phyloP scores from a whole-genome alignment of 805 yeast genomes.

The Saccharomycopsis olivae region DNA sequence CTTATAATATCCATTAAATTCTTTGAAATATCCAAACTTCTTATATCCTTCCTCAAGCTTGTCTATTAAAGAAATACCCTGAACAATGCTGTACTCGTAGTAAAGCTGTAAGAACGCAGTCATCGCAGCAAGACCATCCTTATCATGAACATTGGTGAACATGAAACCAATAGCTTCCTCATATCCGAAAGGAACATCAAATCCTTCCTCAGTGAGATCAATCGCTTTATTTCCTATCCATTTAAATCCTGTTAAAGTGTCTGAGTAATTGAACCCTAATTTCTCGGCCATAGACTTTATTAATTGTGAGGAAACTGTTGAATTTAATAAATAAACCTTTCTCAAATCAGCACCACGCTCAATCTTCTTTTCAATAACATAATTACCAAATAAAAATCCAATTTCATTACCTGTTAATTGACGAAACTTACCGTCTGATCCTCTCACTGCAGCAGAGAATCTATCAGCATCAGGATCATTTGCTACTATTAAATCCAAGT shows the following conservation, averaged over 20 bases:
- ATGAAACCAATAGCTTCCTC: constrained; percentile 96
- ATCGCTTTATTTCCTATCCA: constrained; percentile 93
- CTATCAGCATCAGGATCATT: constrained; percentile 98
- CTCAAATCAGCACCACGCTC: constrained; percentile 21
- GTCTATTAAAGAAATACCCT: constrained; percentile 29
- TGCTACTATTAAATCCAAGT: constrained; percentile 55
- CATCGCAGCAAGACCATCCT: constrained; percentile 85
- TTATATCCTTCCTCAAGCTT: constrained; percentile 44
- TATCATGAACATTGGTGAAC: constrained; percentile 78
- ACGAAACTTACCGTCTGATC: constrained; percentile 40
- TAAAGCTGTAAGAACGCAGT: constrained; percentile 62
- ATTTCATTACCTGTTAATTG: constrained; percentile 89
- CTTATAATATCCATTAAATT: constrained; percentile 77
- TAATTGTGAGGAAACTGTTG: constrained; percentile 89
- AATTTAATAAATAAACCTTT: constrained; percentile 54
- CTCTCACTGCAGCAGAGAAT: constrained; percentile 67
- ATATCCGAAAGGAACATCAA: constrained; percentile 72
- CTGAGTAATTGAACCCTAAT: constrained; percentile 53
- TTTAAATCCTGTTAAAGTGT: constrained; percentile 91
- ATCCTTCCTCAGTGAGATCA: constrained; percentile 54
- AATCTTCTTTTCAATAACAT: constrained; percentile 31
- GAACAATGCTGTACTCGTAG: constrained; percentile 10
- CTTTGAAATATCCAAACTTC: constrained; percentile 72
- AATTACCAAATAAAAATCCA: constrained; percentile 75
- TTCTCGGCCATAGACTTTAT: constrained; percentile 54